phyloP scores from a whole-genome alignment of 495 filamentous ascomycete genomes.

The Letharia lupina region DNA sequence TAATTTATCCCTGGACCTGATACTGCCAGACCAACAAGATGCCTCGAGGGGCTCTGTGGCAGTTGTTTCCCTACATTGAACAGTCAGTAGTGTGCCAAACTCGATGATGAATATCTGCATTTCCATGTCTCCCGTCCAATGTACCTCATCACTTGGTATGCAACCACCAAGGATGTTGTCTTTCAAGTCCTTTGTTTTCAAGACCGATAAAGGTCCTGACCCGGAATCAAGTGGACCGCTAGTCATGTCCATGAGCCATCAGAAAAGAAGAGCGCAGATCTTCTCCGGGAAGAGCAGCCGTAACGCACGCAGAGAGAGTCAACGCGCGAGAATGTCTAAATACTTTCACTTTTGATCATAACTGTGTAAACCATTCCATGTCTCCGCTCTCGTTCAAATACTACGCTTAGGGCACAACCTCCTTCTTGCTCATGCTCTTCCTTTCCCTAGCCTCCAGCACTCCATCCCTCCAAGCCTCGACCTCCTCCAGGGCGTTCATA shows the following conservation, averaged over 20 bases:
- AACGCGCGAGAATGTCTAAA: too few relatives aligned
- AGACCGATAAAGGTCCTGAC: background rate
- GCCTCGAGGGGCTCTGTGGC: background rate
- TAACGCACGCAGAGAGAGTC: background rate
- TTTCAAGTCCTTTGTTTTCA: background rate
- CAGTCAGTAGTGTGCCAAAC: background rate
- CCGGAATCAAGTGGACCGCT: background rate
- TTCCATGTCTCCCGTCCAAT: background rate
- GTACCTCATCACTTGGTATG: background rate
- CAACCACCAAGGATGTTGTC: background rate
- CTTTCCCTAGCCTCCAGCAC: conserved; percentile 38
- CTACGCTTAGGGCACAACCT: background rate
- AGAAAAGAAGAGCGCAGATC: background rate
- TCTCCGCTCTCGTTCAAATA: background rate
- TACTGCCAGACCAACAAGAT: background rate
- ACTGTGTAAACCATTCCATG: background rate
- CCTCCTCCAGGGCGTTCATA: conserved; percentile 46
- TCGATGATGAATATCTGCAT: background rate
- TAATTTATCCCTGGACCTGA: background rate
- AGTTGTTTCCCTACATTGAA: background rate
- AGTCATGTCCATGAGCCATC: background rate
- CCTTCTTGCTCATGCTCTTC: conserved; percentile 22
- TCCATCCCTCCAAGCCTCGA: conserved; percentile 46
- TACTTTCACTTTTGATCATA: background rate
- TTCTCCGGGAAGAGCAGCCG: background rate